A percentile compares a stretch with the other conserved stretches of the same genome.
Conservation (phyloP, 371 early-diverging fungal species). For the Smittium mucronatum region DNA sequence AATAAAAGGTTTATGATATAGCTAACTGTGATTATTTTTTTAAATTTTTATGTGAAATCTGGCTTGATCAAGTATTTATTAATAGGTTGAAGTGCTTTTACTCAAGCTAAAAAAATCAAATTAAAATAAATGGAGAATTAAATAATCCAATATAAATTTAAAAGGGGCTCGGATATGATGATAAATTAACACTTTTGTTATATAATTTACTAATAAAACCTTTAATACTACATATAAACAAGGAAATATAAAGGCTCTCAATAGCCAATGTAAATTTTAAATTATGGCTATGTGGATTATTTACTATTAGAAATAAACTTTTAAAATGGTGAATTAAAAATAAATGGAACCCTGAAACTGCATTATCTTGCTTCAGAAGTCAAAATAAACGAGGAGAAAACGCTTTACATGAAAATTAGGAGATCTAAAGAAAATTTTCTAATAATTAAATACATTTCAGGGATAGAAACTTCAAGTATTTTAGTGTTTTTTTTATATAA, state of each 20-base stretch:
- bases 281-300: slow-evolving; percentile 15
- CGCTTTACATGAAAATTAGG: background rate
- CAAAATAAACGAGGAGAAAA: background rate
- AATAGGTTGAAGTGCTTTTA: slow-evolving; percentile 2
- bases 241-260: background rate
- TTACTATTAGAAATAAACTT: slow-evolving; percentile 1
- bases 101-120: background rate
- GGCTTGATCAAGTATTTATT: background rate
- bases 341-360: background rate
- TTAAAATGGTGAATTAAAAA: background rate
- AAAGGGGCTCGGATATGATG: slow-evolving; percentile 14
- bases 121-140: slow-evolving; percentile 11
- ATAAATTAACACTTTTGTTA: slow-evolving; percentile 13
- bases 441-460: background rate
- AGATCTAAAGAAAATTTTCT: background rate
- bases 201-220: slow-evolving; percentile 15
- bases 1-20: slow-evolving; percentile 11
- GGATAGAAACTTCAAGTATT: slow-evolving; percentile 9
- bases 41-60: background rate
- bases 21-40: slow-evolving; percentile 4
- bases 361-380: slow-evolving; percentile 6
- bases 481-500: background rate
- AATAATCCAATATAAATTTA: background rate
- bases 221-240: slow-evolving; percentile 7
- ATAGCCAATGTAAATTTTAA: background rate